These are phyloP conservation scores for Fusarium secorum DNA, from an alignment of 2,329 filamentous ascomycete species.

Conservation along the genomic window DNA sequence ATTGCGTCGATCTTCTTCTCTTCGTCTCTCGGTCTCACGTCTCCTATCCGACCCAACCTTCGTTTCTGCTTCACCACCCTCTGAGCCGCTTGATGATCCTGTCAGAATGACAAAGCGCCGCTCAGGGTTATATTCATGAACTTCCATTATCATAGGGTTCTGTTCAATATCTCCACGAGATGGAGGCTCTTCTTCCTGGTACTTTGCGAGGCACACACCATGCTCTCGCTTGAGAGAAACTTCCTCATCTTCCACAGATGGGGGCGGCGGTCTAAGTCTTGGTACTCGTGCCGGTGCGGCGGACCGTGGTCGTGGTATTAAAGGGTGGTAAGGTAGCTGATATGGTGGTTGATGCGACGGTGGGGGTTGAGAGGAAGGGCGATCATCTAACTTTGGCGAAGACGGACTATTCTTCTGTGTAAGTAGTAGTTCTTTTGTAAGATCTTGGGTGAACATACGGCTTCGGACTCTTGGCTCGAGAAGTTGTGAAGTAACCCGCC, in stretches of 20 bases:
- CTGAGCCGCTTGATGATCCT: slow-evolving; percentile 40
- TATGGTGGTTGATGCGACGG: slow-evolving; percentile 19
- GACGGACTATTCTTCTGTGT: slow-evolving; percentile 28
- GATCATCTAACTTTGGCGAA: slow-evolving; percentile 28
- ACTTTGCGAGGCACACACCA: slow-evolving; percentile 45
- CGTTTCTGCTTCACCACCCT: slow-evolving; percentile 40
- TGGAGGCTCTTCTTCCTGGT: slow-evolving; percentile 62
- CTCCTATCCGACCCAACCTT: slow-evolving; percentile 20
- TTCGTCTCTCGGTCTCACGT: slow-evolving; percentile 5
- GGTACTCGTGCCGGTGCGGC: slow-evolving; percentile 23
- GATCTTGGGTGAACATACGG: slow-evolving; percentile 35
- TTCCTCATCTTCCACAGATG: slow-evolving; percentile 74
- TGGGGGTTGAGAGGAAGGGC: slow-evolving; percentile 26
- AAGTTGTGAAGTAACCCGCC: slow-evolving; percentile 60
- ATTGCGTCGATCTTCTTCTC: background rate
- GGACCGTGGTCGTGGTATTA: slow-evolving; percentile 28
- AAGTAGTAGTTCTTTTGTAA: slow-evolving; percentile 7
- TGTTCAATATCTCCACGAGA: slow-evolving; percentile 74
- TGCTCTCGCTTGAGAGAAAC: slow-evolving; percentile 69
- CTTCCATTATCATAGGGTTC: slow-evolving; percentile 70
- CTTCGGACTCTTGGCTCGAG: slow-evolving; percentile 49
- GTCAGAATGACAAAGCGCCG: slow-evolving; percentile 70
- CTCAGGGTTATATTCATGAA: slow-evolving; percentile 67
- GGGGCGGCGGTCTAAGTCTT: slow-evolving; percentile 63
- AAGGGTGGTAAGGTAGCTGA: slow-evolving; percentile 30